phyloP scores from a whole-genome alignment of 805 yeast genomes.

The Barnettozyma siamensis region DNA sequence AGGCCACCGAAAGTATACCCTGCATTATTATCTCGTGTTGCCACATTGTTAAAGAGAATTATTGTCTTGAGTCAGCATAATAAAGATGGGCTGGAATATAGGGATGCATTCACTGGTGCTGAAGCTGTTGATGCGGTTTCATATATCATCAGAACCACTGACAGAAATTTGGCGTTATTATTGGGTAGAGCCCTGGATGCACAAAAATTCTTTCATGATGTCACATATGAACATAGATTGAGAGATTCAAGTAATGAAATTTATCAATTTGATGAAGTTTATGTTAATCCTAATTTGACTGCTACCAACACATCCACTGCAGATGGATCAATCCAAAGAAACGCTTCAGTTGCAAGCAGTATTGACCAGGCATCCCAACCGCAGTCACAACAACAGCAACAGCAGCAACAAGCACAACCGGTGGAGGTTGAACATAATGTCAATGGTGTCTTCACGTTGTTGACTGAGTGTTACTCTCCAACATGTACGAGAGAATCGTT shows the following conservation, averaged over 20 bases:
- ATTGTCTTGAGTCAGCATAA: constrained; percentile 70
- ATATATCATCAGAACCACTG: constrained; percentile 80
- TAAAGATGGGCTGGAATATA: constrained; percentile 86
- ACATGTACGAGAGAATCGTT: constrained; percentile 85
- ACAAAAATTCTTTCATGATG: constrained; percentile 91
- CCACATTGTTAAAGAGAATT: constrained; percentile 65
- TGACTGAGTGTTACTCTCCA: constrained; percentile 95
- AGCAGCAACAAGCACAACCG: constrained; percentile 9
- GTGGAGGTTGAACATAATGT: constrained; percentile 35
- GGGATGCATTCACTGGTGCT: constrained; percentile 89
- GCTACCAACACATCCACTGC: constrained; percentile 14
- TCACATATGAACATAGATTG: constrained; percentile 86
- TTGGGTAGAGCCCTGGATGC: constrained; percentile 92
- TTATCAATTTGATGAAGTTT: constrained; percentile 69
- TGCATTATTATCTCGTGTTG: constrained; percentile 82
- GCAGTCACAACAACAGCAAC: constrained; percentile 3
- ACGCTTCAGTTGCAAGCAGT: constrained; percentile 19
- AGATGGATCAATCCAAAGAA: constrained; percentile 25
- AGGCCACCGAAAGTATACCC: constrained; percentile 76
- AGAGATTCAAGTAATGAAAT: constrained; percentile 86
- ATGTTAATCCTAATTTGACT: constrained; percentile 31
- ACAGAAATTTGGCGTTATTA: constrained; percentile 81
- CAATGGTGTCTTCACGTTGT: constrained; percentile 87
- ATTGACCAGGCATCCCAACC: constrained; percentile 4
- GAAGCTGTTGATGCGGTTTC: constrained; percentile 93